Base-by-base conservation (phyloP, 176 grass and related monocot genomes). In the Phragmites australis region DNA sequence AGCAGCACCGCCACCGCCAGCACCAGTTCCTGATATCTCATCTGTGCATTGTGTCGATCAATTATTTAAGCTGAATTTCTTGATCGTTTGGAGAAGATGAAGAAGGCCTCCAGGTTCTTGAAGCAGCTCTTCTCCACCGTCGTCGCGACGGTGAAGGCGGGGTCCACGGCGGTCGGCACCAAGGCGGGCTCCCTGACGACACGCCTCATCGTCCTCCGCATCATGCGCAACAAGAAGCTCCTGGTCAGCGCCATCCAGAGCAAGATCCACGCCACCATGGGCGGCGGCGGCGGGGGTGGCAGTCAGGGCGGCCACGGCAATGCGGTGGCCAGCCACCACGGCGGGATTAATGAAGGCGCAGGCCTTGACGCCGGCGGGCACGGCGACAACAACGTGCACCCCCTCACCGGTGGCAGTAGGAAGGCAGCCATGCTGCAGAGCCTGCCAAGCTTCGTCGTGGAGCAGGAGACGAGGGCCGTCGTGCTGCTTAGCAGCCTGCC, bases 201-300 rank as follows among this genome's bases (percentile, higher is more conserved):
- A 55, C 86, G 96, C 53, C 84, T 95, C 65, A 8, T 92, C 83
- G 61, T 99, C 32, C 80, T 99, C 61, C 44, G 85, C 67, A 83
- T 99, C 47, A 83, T 93, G 58, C 86, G 81, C 66, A 93, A 95
- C 75, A 99, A 84, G 85, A 93, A 91, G 84, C 77, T 99, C 57
- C 37, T 99, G 13, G 83, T 86, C 19, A 89, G 67, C 50, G 66
- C 90, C 27, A 99, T 99, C 88, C 90, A 88, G 86, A 80, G 48
- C 79, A 99, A 99, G 84, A 99, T 99, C 74, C 84, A 93, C 53
- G 86, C 96, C 9, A 77, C 95, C 72, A 86, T 93, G 81, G 71
- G 71, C 57, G 67, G 57, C 39, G 30, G 18, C 32, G 8, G 66
- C 12, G n/a, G n/a, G n/a, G n/a, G n/a, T n/a, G n/a, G n/a, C n/a